Conservation (phyloP, 2,329 filamentous ascomycete genomes). For the Sporothrix brunneoviolacea region DNA sequence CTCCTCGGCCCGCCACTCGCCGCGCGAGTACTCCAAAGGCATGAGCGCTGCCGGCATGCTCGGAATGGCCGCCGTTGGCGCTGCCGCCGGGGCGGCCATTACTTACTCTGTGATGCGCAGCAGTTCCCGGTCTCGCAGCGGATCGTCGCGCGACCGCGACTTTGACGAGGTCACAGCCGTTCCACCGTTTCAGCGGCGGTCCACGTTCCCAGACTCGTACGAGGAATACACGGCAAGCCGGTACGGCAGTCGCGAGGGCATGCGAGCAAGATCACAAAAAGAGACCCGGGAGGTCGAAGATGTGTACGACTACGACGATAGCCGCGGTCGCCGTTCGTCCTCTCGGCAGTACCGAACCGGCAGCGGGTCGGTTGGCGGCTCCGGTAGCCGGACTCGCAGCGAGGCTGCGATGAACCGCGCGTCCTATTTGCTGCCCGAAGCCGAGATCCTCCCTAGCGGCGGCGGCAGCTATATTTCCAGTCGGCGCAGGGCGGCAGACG, state of each 20-base stretch:
- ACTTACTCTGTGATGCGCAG: conserved; percentile 61
- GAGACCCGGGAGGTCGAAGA: conserved; percentile 30
- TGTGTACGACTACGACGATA: conserved; percentile 34
- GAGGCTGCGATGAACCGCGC: conserved; percentile 30
- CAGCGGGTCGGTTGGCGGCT: conserved; percentile 10
- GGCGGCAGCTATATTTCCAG: conserved; percentile 31
- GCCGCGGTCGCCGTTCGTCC: conserved; percentile 32
- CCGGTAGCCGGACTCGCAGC: conserved; percentile 35
- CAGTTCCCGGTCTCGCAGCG: conserved; percentile 36
- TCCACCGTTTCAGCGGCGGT: conserved; percentile 35
- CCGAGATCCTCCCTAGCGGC: conserved; percentile 29
- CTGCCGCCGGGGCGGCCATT: conserved; percentile 67
- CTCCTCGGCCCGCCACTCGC: conserved; percentile 16
- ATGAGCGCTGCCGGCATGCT: conserved; percentile 59
- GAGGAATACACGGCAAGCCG: conserved; percentile 24
- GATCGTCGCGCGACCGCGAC: conserved; percentile 26
- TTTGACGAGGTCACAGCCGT: conserved; percentile 32
- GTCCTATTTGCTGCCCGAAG: conserved; percentile 35
- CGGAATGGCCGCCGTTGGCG: conserved; percentile 41
- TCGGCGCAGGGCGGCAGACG: conserved; percentile 27
- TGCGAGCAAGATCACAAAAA: conserved; percentile 15
- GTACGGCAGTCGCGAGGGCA: conserved; percentile 28
- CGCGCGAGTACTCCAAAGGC: conserved; percentile 34
- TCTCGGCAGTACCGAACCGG: conserved; percentile 31
- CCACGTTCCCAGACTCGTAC: conserved; percentile 38